phyloP scores from a whole-genome alignment of 352 stramenopile genomes.

The Peronospora destructor region DNA sequence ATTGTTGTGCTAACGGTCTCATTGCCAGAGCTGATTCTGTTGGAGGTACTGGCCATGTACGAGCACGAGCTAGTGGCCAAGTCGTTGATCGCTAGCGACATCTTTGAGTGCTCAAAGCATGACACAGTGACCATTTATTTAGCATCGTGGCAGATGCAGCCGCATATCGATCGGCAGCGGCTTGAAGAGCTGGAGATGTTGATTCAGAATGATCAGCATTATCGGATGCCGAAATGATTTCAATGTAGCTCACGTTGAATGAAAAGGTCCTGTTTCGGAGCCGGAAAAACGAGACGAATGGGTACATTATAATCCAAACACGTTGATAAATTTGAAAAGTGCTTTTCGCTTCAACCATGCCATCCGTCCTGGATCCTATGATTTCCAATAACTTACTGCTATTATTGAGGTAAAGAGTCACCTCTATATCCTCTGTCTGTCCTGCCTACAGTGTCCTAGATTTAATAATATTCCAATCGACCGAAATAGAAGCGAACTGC shows the following conservation, averaged over 20 bases:
- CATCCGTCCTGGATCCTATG: constrained; percentile 9
- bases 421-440: constrained; percentile 1
- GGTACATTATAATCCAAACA: constrained; percentile 18
- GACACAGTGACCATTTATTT: constrained; percentile 71
- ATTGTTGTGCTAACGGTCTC: background rate
- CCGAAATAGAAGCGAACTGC: constrained; percentile 19
- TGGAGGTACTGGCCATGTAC: constrained; percentile 70
- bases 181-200: constrained; percentile 60
- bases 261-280: constrained; percentile 2
- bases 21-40: constrained; percentile 44
- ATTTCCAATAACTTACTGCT: background rate
- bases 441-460: constrained; percentile 2
- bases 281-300: constrained; percentile 14
- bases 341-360: too few relatives aligned
- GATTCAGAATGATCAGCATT: constrained; percentile 58
- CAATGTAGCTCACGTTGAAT: background rate
- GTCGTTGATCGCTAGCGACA: constrained; percentile 58
- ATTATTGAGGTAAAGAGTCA: constrained; percentile 7
- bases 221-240: constrained; percentile 11
- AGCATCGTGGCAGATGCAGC: constrained; percentile 84
- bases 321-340: background rate
- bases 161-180: constrained; percentile 52
- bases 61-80: constrained; percentile 74
- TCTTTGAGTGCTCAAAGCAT: constrained; percentile 63
- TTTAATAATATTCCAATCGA: constrained; percentile 20